Conservation (phyloP, 805 yeast genomes). For the Lipomyces spencermartinsiae region DNA sequence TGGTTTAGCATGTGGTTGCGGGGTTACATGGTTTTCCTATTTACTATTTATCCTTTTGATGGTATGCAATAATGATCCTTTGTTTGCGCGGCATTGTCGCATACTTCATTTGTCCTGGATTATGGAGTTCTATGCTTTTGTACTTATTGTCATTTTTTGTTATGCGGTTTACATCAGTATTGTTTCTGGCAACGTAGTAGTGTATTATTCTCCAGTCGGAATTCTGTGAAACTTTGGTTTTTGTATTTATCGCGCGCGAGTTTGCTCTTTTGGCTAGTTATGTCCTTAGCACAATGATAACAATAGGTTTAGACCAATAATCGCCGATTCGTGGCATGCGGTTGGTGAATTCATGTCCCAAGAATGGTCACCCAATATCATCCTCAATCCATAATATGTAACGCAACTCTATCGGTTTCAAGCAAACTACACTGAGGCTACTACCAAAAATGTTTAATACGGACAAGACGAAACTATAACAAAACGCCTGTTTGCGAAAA, state of each 20-base stretch:
- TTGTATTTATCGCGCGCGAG: background rate
- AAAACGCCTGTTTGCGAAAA: background rate
- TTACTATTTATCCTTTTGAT: background rate
- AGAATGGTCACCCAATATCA: background rate
- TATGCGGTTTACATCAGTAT: background rate
- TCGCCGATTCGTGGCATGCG: background rate
- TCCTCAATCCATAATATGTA: background rate
- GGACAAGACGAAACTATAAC: background rate
- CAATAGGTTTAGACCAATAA: background rate
- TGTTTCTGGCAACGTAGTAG: background rate
- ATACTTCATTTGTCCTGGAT: background rate
- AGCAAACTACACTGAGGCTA: background rate
- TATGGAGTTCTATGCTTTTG: conserved; percentile 1
- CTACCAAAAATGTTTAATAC: background rate
- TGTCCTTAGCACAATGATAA: background rate
- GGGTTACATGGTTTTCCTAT: background rate
- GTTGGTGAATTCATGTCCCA: background rate
- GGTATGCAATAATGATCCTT: background rate
- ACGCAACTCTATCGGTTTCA: background rate
- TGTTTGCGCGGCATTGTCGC: background rate
- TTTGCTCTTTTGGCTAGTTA: background rate
- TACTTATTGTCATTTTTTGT: background rate
- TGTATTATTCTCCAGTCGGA: background rate
- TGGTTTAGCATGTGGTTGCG: conserved; percentile 1
- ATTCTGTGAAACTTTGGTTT: background rate